These are phyloP conservation scores for Cocos nucifera DNA, from an alignment of 176 grass and related monocot species.

Conservation along the genomic window DNA sequence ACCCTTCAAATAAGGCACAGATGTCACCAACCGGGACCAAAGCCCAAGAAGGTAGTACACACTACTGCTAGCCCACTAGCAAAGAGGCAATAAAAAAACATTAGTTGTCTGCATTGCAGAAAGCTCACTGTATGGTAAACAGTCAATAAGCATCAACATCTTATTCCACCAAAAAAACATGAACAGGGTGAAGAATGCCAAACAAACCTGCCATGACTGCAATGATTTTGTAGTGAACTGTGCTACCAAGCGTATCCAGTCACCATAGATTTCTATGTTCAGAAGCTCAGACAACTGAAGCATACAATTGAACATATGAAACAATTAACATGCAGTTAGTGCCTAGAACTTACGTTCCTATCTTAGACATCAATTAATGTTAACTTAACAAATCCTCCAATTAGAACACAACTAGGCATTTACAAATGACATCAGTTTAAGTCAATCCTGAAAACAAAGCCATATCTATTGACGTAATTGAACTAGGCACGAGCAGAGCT, in stretches of 20 bases:
- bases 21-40: slow-evolving; percentile 97
- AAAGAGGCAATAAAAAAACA: slow-evolving; percentile 17
- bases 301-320: slow-evolving; percentile 7
- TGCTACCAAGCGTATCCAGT: slow-evolving; percentile 92
- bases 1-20: slow-evolving; percentile 95
- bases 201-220: slow-evolving; percentile 95
- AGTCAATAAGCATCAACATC: too few relatives aligned
- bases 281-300: slow-evolving; percentile 88
- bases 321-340: not conserved
- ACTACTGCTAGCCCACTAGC: slow-evolving; percentile 94
- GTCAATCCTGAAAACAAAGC: too few relatives aligned
- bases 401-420: too few relatives aligned
- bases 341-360: too few relatives aligned
- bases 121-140: too few relatives aligned
- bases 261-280: slow-evolving; percentile 86
- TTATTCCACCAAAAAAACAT: not conserved
- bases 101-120: too few relatives aligned
- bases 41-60: slow-evolving; percentile 93
- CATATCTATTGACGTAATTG: too few relatives aligned
- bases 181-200: slow-evolving; percentile 13
- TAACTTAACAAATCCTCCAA: too few relatives aligned
- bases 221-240: slow-evolving; percentile 93
- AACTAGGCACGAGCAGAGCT: too few relatives aligned
- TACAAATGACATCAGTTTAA: too few relatives aligned
- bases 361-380: too few relatives aligned